Evolutionary conservation across 2,329 filamentous ascomycete species (phyloP), one percentile per base, ranked within the genome.

Genomic region (Ophiostoma piceae): DNA sequence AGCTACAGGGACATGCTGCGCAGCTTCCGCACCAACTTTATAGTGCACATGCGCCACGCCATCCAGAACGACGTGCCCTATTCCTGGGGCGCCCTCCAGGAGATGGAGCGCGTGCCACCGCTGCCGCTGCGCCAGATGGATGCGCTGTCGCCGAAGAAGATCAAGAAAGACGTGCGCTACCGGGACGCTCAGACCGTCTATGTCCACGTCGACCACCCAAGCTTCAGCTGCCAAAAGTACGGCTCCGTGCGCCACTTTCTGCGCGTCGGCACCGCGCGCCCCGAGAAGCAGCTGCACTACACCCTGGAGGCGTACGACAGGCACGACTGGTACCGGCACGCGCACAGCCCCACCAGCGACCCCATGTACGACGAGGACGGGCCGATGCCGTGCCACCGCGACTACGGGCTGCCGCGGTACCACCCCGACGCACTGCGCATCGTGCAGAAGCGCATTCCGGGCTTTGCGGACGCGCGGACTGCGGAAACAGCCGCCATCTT

Each of bases 1-100:
- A 39, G 29, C 2, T 66, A 57, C 51, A 43, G 32, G 3, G 68
- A 69, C 0, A 32, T 60, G 19, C 19, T 70, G 8, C 69, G 70
- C 22, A 37, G 37, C 62, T 72, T 67, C 43, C 67, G 54, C 67
- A 72, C 69, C 35, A 72, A 71, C 64, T 72, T 73, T n/a, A 43
- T 71, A 1, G 69, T 71, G 11, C 69, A 72, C 39, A 29, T 66
- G 65, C 67, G 66, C 4, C 37, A 68, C 26, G 67, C 47, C 35
- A 51, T 71, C 26, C 37, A 37, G 16, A 35, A 22, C 1, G 29
- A 37, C 32, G 19, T 65, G 35, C 62, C 62, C 7, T 65, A 5
- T 39, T 35, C 22, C 4, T 65, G 62, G 62, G 35, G 14, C 2
- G 62, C 32, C 8, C 32, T 35, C 35, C 35, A 35, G 35, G 35